phyloP scores from a whole-genome alignment of 768 basidiomycete species.

The Rossbeevera mucosa region DNA sequence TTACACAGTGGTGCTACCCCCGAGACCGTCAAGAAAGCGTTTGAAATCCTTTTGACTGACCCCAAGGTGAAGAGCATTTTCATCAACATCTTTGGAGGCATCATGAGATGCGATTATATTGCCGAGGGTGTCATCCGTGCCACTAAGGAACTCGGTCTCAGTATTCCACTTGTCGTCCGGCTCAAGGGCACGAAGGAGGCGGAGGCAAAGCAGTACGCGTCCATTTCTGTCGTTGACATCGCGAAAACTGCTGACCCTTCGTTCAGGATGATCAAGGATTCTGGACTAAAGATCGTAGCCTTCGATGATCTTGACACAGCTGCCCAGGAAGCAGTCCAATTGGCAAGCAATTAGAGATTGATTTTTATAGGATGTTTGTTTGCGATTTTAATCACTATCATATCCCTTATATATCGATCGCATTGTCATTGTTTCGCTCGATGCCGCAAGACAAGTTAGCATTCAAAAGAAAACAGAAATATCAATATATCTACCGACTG shows the following conservation, averaged over 20 bases:
- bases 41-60: conserved; percentile 88
- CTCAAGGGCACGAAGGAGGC: conserved; percentile 95
- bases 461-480: conserved; percentile 26
- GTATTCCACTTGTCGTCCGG: conserved; percentile 86
- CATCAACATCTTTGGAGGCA: conserved; percentile 97
- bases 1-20: conserved; percentile 86
- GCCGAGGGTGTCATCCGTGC: conserved; percentile 99
- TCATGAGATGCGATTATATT: conserved; percentile 99
- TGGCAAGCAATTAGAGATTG: conserved; percentile 48
- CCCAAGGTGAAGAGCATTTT: conserved; percentile 97
- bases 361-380: conserved; percentile 15
- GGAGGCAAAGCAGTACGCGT: conserved; percentile 87
- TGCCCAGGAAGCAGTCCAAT: conserved; percentile 70
- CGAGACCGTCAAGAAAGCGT: conserved; percentile 99
- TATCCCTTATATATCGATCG: background rate
- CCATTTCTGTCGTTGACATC: background rate
- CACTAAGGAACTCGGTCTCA: conserved; percentile 82
- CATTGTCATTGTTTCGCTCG: background rate
- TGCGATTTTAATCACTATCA: conserved; percentile 14
- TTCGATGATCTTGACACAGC: conserved; percentile 94
- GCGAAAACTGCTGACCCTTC: conserved; percentile 5
- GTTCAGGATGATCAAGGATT: conserved; percentile 84
- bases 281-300: conserved; percentile 88
- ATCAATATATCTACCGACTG: conserved; percentile 30
- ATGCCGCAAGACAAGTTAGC: conserved; percentile 15